Evolutionary conservation across 805 yeast genomes (phyloP).

Genomic region (Kuraishia cidri): DNA sequence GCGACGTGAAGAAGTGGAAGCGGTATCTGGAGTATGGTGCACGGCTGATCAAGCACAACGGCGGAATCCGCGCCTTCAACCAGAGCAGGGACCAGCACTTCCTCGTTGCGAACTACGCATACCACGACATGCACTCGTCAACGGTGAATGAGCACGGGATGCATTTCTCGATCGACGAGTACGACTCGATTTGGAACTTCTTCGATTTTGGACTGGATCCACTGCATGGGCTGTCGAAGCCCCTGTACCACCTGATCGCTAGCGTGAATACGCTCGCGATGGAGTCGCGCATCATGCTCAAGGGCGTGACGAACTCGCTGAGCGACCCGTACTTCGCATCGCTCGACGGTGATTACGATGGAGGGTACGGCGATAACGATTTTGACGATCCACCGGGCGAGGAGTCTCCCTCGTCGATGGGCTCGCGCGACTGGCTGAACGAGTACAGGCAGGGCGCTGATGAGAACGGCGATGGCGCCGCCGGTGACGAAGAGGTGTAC

Average conservation of each 20-base stretch:
- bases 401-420: constrained; percentile 6
- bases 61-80: constrained; percentile 48
- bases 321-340: constrained; percentile 7
- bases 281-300: constrained; percentile 31
- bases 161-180: constrained; percentile 54
- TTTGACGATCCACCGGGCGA: constrained; percentile 1
- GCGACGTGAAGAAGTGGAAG: constrained; percentile 75
- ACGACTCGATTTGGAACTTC: constrained; percentile 38
- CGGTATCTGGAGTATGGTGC: constrained; percentile 59
- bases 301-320: constrained; percentile 15
- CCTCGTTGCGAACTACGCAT: constrained; percentile 71
- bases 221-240: constrained; percentile 63
- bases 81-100: constrained; percentile 55
- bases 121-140: constrained; percentile 68
- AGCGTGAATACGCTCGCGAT: constrained; percentile 56
- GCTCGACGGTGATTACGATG: constrained; percentile 3
- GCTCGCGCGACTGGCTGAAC: no score
- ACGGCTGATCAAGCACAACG: constrained; percentile 46
- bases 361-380: constrained; percentile 3
- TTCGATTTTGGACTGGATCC: constrained; percentile 50
- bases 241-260: constrained; percentile 57
- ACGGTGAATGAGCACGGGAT: constrained; percentile 53
- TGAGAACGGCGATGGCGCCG: constrained; percentile 3
- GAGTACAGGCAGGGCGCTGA: no score
- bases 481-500: constrained; percentile 3